These are phyloP conservation scores for Diutina rugosa DNA, from an alignment of 1,139 yeast genomes.

Conservation along the genomic window DNA sequence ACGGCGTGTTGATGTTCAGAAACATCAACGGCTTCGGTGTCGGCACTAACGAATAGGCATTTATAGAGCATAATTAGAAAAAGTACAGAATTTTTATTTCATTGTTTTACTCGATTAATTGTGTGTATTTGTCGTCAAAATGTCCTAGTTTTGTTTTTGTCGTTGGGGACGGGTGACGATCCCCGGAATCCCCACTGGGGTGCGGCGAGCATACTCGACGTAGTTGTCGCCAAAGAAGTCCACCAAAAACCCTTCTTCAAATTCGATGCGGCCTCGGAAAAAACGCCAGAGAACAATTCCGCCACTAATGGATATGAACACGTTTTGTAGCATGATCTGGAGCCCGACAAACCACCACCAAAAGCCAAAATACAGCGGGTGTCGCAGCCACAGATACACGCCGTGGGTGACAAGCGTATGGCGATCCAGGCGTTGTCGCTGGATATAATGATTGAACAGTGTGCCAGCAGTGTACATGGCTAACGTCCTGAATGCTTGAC, in stretches of 20 bases:
- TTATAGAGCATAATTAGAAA: neutral
- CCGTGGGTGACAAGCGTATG: slow-evolving; percentile 68
- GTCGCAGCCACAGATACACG: slow-evolving; percentile 53
- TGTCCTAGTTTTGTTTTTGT: too few species aligned
- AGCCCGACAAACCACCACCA: slow-evolving; percentile 91
- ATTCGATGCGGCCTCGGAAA: slow-evolving; percentile 50
- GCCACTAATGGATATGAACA: slow-evolving; percentile 27
- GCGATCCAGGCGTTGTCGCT: slow-evolving; percentile 28
- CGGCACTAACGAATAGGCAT: slow-evolving; percentile 2
- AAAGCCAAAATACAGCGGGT: slow-evolving; percentile 87
- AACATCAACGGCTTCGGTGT: slow-evolving; percentile 39
- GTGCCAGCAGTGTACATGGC: slow-evolving; percentile 85
- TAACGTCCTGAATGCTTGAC: slow-evolving; percentile 54
- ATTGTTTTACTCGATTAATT: too few species aligned
- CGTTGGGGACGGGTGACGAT: neutral
- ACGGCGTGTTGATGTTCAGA: slow-evolving; percentile 48
- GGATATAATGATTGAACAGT: slow-evolving; percentile 80
- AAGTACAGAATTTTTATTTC: neutral
- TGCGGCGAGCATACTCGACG: slow-evolving; percentile 31
- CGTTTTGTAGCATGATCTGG: slow-evolving; percentile 55
- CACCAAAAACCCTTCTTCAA: slow-evolving; percentile 56
- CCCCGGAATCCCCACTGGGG: slow-evolving; percentile 51
- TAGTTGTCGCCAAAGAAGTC: slow-evolving; percentile 64
- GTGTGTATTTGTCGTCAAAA: too few species aligned
- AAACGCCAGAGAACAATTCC: slow-evolving; percentile 49